Base-by-base conservation (phyloP, 2,329 filamentous ascomycete species). In the Fusarium veterinarium region DNA sequence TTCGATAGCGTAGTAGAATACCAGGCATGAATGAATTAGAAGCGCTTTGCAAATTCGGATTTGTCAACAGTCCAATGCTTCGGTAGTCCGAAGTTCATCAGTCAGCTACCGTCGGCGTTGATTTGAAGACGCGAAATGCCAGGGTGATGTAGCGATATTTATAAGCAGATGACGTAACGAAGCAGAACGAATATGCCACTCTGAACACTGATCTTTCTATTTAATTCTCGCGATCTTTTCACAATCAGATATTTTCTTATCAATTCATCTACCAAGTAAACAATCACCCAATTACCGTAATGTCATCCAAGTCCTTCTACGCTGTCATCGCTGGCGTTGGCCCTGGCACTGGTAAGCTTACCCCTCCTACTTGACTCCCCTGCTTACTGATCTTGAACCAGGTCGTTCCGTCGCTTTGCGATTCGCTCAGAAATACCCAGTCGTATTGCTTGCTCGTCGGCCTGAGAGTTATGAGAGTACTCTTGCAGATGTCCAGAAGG, bases 371-470 rank as follows among this genome's bases (percentile, higher is more conserved):
- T 52, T 28, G 53, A 11, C 52, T 20, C 5, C 49, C 56, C 64
- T 40, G 37, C 72, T 61, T 41, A 30, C 35, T 55, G 20, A 52
- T 17, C 13, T 17, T 20, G 6, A 1, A 35, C 2, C 40, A 85
- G 86, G 86, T 72, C 79, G 83, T 44, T 82, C 87, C 5, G 79
- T 84, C 11, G 90, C 90, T 25, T 82, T 88, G 60, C 86, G 86
- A 64, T 92, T 92, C 78, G 86, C 89, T 42, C 82, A 90, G 69
- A 77, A 87, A 13, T 96, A 95, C 78, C 89, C 92, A 0, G 91
- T 95, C 3, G 91, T 93, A 4, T 85, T 95, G 3, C 87, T 95
- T n/a, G 90, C 93, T 17, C 91, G 93, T 55, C 90, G 85, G 20
- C 86, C 90, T 0, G 86, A 89, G 45, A 93, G 87, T 80, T 94